These are phyloP conservation scores for Asterochloris erici DNA, from an alignment of 139 green algal genomes.

Conservation along the genomic window DNA sequence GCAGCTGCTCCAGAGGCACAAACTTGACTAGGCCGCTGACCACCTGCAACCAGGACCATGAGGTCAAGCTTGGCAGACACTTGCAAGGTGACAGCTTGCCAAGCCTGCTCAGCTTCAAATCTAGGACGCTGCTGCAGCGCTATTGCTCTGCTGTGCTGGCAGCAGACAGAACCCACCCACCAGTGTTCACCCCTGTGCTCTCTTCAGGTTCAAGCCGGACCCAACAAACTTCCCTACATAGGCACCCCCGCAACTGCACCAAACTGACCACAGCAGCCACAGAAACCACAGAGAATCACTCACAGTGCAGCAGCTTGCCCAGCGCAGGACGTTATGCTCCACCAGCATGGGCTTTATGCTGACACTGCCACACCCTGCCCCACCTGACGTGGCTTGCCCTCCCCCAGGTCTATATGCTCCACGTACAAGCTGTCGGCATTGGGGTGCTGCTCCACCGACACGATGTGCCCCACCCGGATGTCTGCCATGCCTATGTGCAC, in stretches of 20 bases:
- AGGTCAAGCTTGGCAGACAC: neutral
- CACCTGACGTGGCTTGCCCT: conserved; percentile 68
- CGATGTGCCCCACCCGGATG: conserved; percentile 83
- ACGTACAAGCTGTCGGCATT: conserved; percentile 93
- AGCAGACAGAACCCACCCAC: too few species aligned
- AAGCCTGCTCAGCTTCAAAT: too few species aligned
- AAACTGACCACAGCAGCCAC: too few species aligned
- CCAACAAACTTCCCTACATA: too few species aligned
- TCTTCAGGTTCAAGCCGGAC: neutral
- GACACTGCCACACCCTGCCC: neutral
- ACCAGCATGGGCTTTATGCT: neutral
- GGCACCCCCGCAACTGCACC: too few species aligned
- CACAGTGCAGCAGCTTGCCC: too few species aligned
- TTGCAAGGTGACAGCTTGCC: too few species aligned
- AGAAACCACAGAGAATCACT: too few species aligned
- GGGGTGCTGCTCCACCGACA: conserved; percentile 70
- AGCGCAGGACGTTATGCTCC: neutral
- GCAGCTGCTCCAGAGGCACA: conserved; percentile 82
- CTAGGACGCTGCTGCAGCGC: too few species aligned
- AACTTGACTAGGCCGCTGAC: conserved; percentile 93
- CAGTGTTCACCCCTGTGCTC: neutral
- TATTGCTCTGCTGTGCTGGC: too few species aligned
- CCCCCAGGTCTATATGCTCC: conserved; percentile 95
- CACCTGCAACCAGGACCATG: conserved; percentile 36
- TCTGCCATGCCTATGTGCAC: conserved; percentile 48